phyloP scores from a whole-genome alignment of 495 filamentous ascomycete species.

The Tuber aestivum region DNA sequence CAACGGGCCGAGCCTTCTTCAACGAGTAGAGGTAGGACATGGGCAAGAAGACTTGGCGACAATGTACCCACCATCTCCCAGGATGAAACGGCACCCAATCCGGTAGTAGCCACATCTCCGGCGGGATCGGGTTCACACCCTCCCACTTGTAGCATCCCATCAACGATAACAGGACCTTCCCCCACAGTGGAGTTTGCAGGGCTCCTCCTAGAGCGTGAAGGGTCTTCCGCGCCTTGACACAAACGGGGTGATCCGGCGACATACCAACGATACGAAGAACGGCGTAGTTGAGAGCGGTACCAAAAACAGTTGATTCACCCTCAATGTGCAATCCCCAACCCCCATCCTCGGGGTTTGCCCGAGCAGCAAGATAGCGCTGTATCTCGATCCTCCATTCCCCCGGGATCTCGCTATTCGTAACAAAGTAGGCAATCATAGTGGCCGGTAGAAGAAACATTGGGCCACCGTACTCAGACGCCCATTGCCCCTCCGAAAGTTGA shows the following conservation, averaged over 20 bases:
- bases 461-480: slow-evolving; percentile 93
- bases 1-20: slow-evolving; percentile 64
- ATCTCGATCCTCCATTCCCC: slow-evolving; percentile 79
- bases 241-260: slow-evolving; percentile 71
- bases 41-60: slow-evolving; percentile 83
- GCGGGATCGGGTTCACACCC: slow-evolving; percentile 85
- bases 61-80: slow-evolving; percentile 99
- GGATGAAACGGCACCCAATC: slow-evolving; percentile 93
- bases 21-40: slow-evolving; percentile 88
- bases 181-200: slow-evolving; percentile 82
- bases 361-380: slow-evolving; percentile 83
- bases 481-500: slow-evolving; percentile 82
- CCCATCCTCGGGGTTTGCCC: slow-evolving; percentile 80
- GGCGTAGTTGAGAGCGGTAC: slow-evolving; percentile 86
- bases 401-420: slow-evolving; percentile 82
- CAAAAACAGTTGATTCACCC: slow-evolving; percentile 86
- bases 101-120: slow-evolving; percentile 89
- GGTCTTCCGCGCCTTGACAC: slow-evolving; percentile 78
- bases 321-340: slow-evolving; percentile 98
- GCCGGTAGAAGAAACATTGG: slow-evolving; percentile 81
- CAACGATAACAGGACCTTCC: slow-evolving; percentile 84
- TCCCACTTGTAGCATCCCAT: slow-evolving; percentile 83
- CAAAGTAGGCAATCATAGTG: slow-evolving; percentile 79
- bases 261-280: slow-evolving; percentile 80
- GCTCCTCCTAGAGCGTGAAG: slow-evolving; percentile 84